Conservation (phyloP, 129 eudicot species). For the Deinandra increscens region DNA sequence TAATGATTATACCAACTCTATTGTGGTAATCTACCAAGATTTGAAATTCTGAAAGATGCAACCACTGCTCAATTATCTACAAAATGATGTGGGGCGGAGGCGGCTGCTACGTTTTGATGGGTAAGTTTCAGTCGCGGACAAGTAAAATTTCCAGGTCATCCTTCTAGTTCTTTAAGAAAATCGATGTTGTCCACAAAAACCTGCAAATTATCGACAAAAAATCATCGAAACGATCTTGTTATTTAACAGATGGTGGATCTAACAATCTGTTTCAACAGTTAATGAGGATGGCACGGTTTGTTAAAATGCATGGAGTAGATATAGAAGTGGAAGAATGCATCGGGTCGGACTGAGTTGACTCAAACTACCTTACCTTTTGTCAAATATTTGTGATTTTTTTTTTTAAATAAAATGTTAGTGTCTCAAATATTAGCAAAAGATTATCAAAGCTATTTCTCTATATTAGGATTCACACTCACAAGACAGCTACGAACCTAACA, state of each 20-base stretch:
- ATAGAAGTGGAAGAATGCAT: neutral
- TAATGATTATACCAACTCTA: constrained; percentile 19
- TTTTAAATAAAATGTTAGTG: neutral
- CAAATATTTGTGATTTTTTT: neutral
- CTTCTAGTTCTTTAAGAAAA: constrained; percentile 74
- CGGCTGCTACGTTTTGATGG: constrained; percentile 6
- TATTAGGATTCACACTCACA: no score
- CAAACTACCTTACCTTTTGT: neutral
- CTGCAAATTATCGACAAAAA: constrained; percentile 32
- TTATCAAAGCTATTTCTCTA: neutral
- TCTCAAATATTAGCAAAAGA: neutral
- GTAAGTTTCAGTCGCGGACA: neutral
- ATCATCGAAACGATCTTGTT: neutral
- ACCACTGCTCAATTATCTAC: constrained; percentile 30
- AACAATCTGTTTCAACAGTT: neutral
- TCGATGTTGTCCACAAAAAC: constrained; percentile 72
- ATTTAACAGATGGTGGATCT: no score
- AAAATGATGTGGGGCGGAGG: constrained; percentile 8
- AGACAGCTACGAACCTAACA: no score
- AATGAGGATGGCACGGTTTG: neutral
- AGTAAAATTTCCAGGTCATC: constrained; percentile 15
- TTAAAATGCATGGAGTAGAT: neutral
- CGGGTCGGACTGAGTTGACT: neutral
- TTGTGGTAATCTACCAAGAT: constrained; percentile 11
- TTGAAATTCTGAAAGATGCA: constrained; percentile 21